Base-by-base conservation (phyloP, 768 basidiomycete species). In the Lactarius evosmus region DNA sequence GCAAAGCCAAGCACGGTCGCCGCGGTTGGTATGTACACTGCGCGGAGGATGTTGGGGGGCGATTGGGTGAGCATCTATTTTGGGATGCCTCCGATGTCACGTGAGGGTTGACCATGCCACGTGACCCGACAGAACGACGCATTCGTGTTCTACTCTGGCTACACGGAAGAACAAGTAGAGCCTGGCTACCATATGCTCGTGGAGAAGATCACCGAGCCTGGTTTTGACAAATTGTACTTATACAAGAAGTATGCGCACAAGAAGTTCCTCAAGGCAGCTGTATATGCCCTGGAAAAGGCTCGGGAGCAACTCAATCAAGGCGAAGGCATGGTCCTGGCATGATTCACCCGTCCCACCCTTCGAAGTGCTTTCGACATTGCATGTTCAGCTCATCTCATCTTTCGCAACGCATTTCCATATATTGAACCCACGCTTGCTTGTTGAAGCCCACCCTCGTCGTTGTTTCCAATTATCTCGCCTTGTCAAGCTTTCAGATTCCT, bases 231-330 rank as follows among this genome's bases (percentile, higher is more conserved):
- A 56, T 85, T 88, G 69, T 93, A 94, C 76, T 88, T 95, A 41
- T 95, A 86, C 85, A 90, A 90, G 81, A 98, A 99, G 79, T 99
- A 98, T 75, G 86, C 93, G 51, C 85, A 91, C 82, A 97, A 95
- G 86, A 95, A 94, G 77, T 98, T 97, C 84, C 85, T 98, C 74
- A 93, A 96, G 76, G 96, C 90, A 33, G 87, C 89, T 22, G 74
- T 83, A 41, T 92, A 86, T 71, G 90, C 90, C 49, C 80, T 89
- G 71, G 83, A 88, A 61, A 90, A 87, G 87, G 88, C 89, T 50
- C 83, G 78, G 69, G 76, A 73, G 44, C 80, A 67, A 51, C 29
- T 62, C 32, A 32, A 51, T 54, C 68, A 60, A 25, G 62, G 55
- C 50, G 67, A 69, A 51, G 66, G 62, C 61, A 69, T 69, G 68